Evolutionary conservation across 192 early-diverging fungal species (phyloP).

Genomic region (Fimicolochytrium jonesii): DNA sequence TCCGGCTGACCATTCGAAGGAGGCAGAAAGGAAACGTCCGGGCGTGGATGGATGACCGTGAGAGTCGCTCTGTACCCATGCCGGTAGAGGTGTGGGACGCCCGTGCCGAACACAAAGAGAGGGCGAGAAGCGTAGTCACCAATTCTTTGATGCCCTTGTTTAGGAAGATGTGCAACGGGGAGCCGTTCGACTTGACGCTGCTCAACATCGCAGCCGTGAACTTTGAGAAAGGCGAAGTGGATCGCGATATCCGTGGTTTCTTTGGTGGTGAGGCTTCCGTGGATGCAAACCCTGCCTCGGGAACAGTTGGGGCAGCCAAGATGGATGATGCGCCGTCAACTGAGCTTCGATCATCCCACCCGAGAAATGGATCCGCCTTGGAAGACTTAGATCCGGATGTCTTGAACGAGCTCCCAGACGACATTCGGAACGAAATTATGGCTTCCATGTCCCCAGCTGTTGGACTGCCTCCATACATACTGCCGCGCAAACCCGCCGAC

Average conservation of each 20-base stretch:
- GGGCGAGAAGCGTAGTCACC: background rate
- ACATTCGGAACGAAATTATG: too few species aligned
- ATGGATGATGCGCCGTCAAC: too few species aligned
- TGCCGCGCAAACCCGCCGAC: too few species aligned
- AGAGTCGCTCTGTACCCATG: conserved; percentile 16
- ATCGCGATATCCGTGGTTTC: conserved; percentile 5
- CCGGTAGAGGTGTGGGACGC: conserved; percentile 29
- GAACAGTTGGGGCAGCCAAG: too few species aligned
- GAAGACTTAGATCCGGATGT: too few species aligned
- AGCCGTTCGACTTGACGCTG: conserved; percentile 9
- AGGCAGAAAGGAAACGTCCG: background rate
- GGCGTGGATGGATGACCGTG: conserved; percentile 9
- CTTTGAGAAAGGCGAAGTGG: background rate
- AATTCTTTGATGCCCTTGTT: background rate
- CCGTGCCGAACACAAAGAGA: background rate
- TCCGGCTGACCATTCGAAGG: conserved; percentile 26
- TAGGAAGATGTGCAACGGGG: background rate
- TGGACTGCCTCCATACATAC: too few species aligned
- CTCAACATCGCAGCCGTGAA: conserved; percentile 10
- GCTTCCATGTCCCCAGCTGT: too few species aligned
- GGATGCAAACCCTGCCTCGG: too few species aligned
- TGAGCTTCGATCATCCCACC: too few species aligned
- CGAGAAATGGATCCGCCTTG: too few species aligned
- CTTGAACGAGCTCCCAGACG: too few species aligned
- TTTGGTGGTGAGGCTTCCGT: too few species aligned